Conservation (phyloP, 495 filamentous ascomycete genomes). For the Neurospora tetraspora region DNA sequence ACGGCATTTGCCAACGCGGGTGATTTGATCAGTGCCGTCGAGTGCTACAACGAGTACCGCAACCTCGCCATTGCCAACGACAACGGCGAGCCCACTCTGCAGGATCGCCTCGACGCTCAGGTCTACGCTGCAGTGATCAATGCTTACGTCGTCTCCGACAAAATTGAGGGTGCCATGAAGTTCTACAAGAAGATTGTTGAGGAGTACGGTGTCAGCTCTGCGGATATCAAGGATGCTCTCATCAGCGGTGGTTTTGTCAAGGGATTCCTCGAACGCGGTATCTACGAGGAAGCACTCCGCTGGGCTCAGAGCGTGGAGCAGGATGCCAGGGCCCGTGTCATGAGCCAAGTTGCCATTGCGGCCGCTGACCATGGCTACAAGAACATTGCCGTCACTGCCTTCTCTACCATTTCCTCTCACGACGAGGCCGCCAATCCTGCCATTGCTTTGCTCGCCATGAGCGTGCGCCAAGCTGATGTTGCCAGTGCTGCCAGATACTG, state of each 20-base stretch:
- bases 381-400: constrained; percentile 59
- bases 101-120: constrained; percentile 65
- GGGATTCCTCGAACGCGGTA: constrained; percentile 51
- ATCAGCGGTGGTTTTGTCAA: constrained; percentile 65
- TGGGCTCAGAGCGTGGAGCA: constrained; percentile 47
- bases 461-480: constrained; percentile 70
- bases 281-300: constrained; percentile 55
- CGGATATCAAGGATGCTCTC: constrained; percentile 56
- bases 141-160: constrained; percentile 72
- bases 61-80: constrained; percentile 71
- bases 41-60: constrained; percentile 92
- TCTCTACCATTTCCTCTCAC: constrained; percentile 42
- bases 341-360: constrained; percentile 37
- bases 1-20: constrained; percentile 72
- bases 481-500: constrained; percentile 66
- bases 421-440: constrained; percentile 50
- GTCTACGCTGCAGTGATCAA: constrained; percentile 84
- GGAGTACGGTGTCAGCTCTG: constrained; percentile 45
- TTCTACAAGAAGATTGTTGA: constrained; percentile 72
- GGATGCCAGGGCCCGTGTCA: constrained; percentile 20
- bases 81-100: constrained; percentile 57
- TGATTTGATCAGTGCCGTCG: constrained; percentile 80
- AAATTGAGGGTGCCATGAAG: constrained; percentile 63
- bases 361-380: constrained; percentile 76
- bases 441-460: constrained; percentile 77